phyloP scores from a whole-genome alignment of 257 asterid genomes.

The Jasminum sambac region DNA sequence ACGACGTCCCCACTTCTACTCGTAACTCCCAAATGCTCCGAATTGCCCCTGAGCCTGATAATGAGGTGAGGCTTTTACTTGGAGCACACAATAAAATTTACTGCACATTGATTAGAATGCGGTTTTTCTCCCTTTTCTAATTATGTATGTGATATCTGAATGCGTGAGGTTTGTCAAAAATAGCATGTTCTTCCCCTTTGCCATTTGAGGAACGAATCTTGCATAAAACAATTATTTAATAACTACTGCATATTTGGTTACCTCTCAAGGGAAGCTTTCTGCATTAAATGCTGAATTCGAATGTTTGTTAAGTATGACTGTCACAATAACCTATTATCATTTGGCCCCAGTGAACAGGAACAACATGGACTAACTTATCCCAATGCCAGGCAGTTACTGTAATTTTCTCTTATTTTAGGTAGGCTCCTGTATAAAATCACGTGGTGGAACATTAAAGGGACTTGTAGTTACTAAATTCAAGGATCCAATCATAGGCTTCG shows the following conservation, averaged over 20 bases:
- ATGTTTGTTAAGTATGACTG: background rate
- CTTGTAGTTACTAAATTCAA: background rate
- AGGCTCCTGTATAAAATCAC: conserved; percentile 3
- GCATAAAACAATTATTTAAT: background rate
- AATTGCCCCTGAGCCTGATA: conserved; percentile 69
- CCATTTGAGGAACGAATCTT: background rate
- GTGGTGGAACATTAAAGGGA: background rate
- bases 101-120: conserved; percentile 16
- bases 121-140: background rate
- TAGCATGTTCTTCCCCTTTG: background rate
- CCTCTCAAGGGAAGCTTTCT: background rate
- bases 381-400: conserved; percentile 11
- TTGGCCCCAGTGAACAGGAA: conserved; percentile 10
- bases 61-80: conserved; percentile 54
- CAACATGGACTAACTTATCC: conserved; percentile 6
- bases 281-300: background rate
- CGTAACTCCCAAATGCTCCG: conserved; percentile 90
- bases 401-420: conserved; percentile 1
- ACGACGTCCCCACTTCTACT: conserved; percentile 76
- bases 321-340: background rate
- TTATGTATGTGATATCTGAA: conserved; percentile 17
- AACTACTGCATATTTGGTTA: conserved; percentile 4
- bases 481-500: conserved; percentile 3
- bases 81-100: background rate
- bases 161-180: background rate